A percentile compares a stretch with the other conserved stretches of the same genome.
Evolutionary conservation across 192 early-diverging fungal species (phyloP).

Genomic region (Funneliformis geosporum): DNA sequence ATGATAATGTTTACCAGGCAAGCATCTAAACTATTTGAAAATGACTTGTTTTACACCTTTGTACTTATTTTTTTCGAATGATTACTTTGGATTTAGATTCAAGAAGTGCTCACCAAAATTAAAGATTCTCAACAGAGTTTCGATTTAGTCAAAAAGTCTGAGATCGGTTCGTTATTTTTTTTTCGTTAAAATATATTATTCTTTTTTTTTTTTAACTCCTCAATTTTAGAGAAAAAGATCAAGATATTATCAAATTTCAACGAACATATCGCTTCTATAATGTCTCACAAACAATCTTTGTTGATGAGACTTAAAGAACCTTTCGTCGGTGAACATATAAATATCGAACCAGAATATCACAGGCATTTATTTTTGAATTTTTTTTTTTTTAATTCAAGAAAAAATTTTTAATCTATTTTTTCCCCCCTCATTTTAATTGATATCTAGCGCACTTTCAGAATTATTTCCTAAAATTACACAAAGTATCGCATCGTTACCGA

Average conservation of each 20-base stretch:
- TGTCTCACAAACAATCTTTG: constrained; percentile 22
- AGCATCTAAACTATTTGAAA: neutral
- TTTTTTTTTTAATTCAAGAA: neutral
- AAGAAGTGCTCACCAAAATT: constrained; percentile 7
- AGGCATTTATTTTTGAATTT: neutral
- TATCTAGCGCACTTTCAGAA: neutral
- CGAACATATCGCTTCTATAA: constrained; percentile 10
- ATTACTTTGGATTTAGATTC: neutral
- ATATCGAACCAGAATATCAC: constrained; percentile 28
- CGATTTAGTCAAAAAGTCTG: constrained; percentile 11
- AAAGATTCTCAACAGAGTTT: constrained; percentile 18
- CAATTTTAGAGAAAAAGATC: constrained; percentile 27
- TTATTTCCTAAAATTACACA: constrained; percentile 13
- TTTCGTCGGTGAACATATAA: constrained; percentile 24
- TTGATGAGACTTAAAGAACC: constrained; percentile 19
- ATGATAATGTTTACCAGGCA: neutral
- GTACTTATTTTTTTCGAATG: neutral
- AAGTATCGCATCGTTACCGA: constrained; percentile 13
- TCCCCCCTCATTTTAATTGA: no score
- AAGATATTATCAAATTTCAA: constrained; percentile 1
- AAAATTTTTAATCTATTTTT: no score
- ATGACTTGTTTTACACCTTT: neutral
- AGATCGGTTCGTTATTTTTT: constrained; percentile 5
- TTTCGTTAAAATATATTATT: no score
- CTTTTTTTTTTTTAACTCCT: neutral